Conservation (phyloP, 1,284 basidiomycete genomes). For the Irpex rosettiformis region DNA sequence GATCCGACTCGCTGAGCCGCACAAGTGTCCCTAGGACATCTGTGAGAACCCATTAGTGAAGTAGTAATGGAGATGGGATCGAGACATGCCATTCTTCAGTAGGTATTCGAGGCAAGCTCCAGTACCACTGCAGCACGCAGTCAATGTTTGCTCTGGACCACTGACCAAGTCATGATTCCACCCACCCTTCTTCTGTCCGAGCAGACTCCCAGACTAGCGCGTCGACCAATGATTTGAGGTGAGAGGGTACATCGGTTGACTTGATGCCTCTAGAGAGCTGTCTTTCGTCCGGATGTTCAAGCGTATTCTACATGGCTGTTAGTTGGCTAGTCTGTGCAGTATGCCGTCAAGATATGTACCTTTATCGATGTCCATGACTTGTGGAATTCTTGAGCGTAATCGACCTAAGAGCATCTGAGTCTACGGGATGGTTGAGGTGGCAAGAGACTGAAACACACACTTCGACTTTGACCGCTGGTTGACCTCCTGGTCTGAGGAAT, state of each 20-base stretch:
- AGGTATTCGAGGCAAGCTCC: conserved; percentile 90
- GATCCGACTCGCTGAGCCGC: conserved; percentile 77
- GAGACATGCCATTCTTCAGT: conserved; percentile 72
- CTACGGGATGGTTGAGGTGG: neutral
- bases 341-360: conserved; percentile 35
- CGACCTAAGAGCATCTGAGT: conserved; percentile 19
- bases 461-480: conserved; percentile 46
- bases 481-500: conserved; percentile 57
- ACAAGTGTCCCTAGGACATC: conserved; percentile 86
- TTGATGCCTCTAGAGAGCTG: conserved; percentile 79
- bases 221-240: conserved; percentile 83
- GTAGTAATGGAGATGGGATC: neutral
- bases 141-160: neutral
- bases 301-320: conserved; percentile 51
- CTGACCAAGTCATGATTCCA: conserved; percentile 16
- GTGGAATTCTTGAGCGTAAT: conserved; percentile 69
- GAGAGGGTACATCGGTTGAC: conserved; percentile 76
- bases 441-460: conserved; percentile 16
- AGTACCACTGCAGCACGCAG: conserved; percentile 52
- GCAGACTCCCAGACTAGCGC: conserved; percentile 85
- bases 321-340: neutral
- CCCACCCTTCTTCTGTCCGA: conserved; percentile 80
- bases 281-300: conserved; percentile 77
- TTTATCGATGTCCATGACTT: conserved; percentile 71
- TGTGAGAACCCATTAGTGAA: conserved; percentile 25